A percentile compares a stretch with the other conserved stretches of the same genome.
Conservation (phyloP, 768 basidiomycete genomes). For the Collybia sp. region DNA sequence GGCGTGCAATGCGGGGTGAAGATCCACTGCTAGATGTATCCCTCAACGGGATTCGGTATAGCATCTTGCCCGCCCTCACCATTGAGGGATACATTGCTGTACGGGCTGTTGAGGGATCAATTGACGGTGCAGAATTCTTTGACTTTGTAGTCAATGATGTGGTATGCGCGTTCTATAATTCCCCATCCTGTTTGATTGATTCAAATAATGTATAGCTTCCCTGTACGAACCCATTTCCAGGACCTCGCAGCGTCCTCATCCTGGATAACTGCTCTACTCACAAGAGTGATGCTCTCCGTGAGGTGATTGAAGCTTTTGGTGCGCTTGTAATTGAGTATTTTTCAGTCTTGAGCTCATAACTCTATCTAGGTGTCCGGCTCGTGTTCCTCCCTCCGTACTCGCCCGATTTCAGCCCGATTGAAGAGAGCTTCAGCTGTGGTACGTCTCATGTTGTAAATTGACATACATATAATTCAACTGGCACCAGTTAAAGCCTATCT, state of each 20-base stretch:
- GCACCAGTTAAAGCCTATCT: conserved; percentile 20
- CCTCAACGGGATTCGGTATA: conserved; percentile 25
- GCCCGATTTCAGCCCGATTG: conserved; percentile 30
- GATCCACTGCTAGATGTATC: conserved; percentile 13
- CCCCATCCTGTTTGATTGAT: too few relatives aligned
- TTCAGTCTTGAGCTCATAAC: neutral
- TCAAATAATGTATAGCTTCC: conserved; percentile 23
- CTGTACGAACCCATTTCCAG: conserved; percentile 28
- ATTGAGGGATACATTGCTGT: conserved; percentile 28
- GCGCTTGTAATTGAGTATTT: neutral
- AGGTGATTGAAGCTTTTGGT: conserved; percentile 19
- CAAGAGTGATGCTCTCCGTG: conserved; percentile 21
- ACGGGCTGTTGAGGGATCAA: conserved; percentile 24
- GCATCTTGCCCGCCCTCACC: conserved; percentile 27
- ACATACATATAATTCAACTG: too few relatives aligned
- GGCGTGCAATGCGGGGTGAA: conserved; percentile 17
- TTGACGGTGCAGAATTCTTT: conserved; percentile 25
- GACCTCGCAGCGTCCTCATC: conserved; percentile 22
- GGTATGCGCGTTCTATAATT: conserved; percentile 14
- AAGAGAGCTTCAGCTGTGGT: conserved; percentile 27
- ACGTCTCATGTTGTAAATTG: conserved; percentile 7
- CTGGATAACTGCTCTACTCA: conserved; percentile 36
- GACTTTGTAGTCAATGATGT: conserved; percentile 31
- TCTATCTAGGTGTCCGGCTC: conserved; percentile 9
- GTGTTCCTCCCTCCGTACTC: conserved; percentile 30